Evolutionary conservation across 106 monocot genomes (phyloP).

Genomic region (Allium fistulosum): DNA sequence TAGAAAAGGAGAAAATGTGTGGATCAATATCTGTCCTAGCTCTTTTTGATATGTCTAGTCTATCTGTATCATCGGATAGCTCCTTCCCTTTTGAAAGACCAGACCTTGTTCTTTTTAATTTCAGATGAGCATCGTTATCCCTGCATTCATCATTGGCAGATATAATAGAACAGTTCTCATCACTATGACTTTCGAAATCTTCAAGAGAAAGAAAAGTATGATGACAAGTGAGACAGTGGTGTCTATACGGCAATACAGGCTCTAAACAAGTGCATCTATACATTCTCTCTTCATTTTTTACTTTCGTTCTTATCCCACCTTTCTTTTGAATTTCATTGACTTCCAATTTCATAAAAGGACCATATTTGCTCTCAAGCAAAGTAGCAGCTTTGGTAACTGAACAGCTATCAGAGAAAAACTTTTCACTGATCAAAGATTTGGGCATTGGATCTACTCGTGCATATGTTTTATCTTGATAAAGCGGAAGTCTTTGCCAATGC

Average conservation of each 20-base stretch:
- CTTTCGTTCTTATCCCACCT: constrained; percentile 57
- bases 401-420: constrained; percentile 8
- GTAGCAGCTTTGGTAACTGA: constrained; percentile 46
- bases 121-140: constrained; percentile 32
- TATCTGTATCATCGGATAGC: constrained; percentile 18
- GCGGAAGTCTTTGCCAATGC: constrained; percentile 51
- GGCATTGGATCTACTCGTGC: constrained; percentile 16
- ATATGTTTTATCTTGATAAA: constrained; percentile 20
- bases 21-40: constrained; percentile 27
- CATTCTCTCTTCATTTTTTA: constrained; percentile 49
- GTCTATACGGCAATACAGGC: constrained; percentile 80
- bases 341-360: constrained; percentile 60
- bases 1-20: constrained; percentile 23
- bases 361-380: constrained; percentile 67
- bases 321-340: constrained; percentile 39
- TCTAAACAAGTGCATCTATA: constrained; percentile 93
- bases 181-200: constrained; percentile 61
- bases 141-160: constrained; percentile 36
- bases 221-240: constrained; percentile 82
- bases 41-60: constrained; percentile 15
- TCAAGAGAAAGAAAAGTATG: constrained; percentile 42
- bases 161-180: constrained; percentile 44
- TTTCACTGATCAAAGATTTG: constrained; percentile 17
- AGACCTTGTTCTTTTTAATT: constrained; percentile 29
- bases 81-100: constrained; percentile 42